Percentiles rank a stretch among this genome's conserved stretches.
Conservation (phyloP, 2,329 filamentous ascomycete species). For the Ophiocordyceps camponoti-saundersi region DNA sequence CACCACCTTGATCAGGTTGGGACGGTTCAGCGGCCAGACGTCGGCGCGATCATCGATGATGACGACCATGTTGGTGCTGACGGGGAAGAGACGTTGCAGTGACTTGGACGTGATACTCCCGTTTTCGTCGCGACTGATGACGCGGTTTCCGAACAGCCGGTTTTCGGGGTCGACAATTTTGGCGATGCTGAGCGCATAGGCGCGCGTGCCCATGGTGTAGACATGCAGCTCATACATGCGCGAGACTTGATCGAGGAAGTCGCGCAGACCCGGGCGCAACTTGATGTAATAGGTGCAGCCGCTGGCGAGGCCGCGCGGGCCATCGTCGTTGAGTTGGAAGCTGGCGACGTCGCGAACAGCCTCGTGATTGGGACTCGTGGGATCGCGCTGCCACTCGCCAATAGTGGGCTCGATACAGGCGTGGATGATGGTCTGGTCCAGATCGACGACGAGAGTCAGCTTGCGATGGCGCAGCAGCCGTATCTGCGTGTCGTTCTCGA, state of each 20-base stretch:
- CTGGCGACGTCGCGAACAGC: slow-evolving; percentile 76
- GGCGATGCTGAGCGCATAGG: slow-evolving; percentile 86
- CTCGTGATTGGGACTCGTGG: slow-evolving; percentile 75
- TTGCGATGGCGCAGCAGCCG: slow-evolving; percentile 67
- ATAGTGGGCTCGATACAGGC: slow-evolving; percentile 94
- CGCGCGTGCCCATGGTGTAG: slow-evolving; percentile 96
- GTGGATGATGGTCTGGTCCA: slow-evolving; percentile 97
- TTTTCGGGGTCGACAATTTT: slow-evolving; percentile 82
- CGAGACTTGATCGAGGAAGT: slow-evolving; percentile 64
- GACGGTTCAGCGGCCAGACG: slow-evolving; percentile 81
- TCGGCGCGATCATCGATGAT: slow-evolving; percentile 96
- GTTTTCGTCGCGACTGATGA: slow-evolving; percentile 94
- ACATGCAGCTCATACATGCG: slow-evolving; percentile 88
- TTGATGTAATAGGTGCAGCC: slow-evolving; percentile 98
- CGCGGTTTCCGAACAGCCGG: slow-evolving; percentile 81
- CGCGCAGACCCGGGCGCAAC: slow-evolving; percentile 68
- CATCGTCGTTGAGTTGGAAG: slow-evolving; percentile 83
- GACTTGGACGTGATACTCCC: slow-evolving; percentile 85
- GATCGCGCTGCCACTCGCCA: slow-evolving; percentile 85
- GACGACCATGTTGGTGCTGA: slow-evolving; percentile 97
- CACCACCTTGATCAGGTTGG: slow-evolving; percentile 85
- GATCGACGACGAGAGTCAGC: slow-evolving; percentile 84
- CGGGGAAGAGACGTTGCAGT: slow-evolving; percentile 78
- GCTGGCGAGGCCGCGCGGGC: slow-evolving; percentile 46
- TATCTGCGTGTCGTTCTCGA: slow-evolving; percentile 74